Evolutionary conservation across 768 basidiomycete genomes (phyloP).

Genomic region (Mycena rosella): DNA sequence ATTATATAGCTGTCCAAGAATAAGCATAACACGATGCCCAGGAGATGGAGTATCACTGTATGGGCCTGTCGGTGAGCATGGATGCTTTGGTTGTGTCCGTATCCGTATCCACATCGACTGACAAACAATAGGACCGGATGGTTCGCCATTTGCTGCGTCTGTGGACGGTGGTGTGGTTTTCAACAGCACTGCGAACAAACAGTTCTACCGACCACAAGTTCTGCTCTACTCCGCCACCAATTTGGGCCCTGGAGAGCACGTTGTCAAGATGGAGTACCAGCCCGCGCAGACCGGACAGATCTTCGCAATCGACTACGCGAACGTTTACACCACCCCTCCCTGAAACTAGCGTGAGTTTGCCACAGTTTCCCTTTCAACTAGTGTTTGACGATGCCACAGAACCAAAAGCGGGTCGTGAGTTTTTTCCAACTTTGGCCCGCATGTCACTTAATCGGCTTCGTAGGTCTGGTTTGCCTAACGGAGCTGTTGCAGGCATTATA

Average conservation of each 20-base stretch:
- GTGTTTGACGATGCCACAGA: conserved; percentile 21
- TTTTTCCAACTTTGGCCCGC: not conserved
- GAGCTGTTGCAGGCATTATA: conserved; percentile 38
- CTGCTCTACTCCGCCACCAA: conserved; percentile 28
- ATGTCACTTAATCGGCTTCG: not conserved
- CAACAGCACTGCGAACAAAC: conserved; percentile 40
- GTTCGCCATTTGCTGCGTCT: conserved; percentile 50
- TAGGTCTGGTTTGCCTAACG: conserved; percentile 28
- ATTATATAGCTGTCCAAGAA: not conserved
- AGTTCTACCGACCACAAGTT: conserved; percentile 43
- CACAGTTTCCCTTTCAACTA: not conserved
- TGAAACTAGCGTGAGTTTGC: conserved; percentile 36
- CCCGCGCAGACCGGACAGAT: conserved; percentile 36
- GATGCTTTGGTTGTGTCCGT: not conserved
- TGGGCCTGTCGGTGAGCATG: conserved; percentile 49
- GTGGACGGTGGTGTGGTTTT: conserved; percentile 46
- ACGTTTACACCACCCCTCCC: conserved; percentile 45
- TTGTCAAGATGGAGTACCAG: conserved; percentile 32
- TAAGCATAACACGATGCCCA: conserved; percentile 35
- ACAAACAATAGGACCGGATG: conserved; percentile 41
- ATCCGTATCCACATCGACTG: not conserved
- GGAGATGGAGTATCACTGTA: conserved; percentile 62
- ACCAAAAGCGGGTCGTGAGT: conserved; percentile 13
- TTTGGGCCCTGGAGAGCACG: conserved; percentile 39
- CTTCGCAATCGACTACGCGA: conserved; percentile 48